Percentiles rank a stretch among this genome's conserved stretches.
Conservation (phyloP, 1,284 basidiomycete genomes). For the Cutaneotrichosporon sp. region DNA sequence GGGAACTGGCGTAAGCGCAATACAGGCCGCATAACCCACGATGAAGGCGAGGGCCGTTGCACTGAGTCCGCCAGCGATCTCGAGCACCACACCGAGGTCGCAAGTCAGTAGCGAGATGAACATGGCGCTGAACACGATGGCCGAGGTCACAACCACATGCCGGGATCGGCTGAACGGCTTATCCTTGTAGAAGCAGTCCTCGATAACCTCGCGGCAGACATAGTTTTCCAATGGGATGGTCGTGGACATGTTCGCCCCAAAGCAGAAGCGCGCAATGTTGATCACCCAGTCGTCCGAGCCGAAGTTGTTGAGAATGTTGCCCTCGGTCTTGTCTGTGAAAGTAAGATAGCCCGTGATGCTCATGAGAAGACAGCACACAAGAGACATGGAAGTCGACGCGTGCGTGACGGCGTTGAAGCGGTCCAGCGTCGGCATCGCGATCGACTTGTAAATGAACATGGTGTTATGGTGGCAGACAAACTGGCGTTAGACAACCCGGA, state of each 20-base stretch:
- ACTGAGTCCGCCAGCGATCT: constrained; percentile 91
- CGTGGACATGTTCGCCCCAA: constrained; percentile 97
- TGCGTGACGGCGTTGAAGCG: constrained; percentile 92
- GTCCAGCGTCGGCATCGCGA: constrained; percentile 79
- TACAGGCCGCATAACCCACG: constrained; percentile 36
- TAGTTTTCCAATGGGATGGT: constrained; percentile 54
- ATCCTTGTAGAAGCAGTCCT: constrained; percentile 86
- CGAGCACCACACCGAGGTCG: constrained; percentile 94
- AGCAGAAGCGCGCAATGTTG: constrained; percentile 90
- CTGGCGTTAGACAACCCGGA: constrained; percentile 26
- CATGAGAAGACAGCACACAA: constrained; percentile 75
- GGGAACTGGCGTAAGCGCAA: constrained; percentile 55
- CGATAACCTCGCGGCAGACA: constrained; percentile 63
- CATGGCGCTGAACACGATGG: constrained; percentile 78
- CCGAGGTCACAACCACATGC: constrained; percentile 86
- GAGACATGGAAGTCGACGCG: constrained; percentile 73
- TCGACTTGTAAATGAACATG: constrained; percentile 86
- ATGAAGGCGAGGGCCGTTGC: constrained; percentile 94
- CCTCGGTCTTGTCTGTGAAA: constrained; percentile 90
- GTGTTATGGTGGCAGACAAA: constrained; percentile 88
- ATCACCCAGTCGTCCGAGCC: constrained; percentile 70
- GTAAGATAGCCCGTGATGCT: constrained; percentile 87
- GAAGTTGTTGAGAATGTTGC: constrained; percentile 93
- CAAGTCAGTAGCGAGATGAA: constrained; percentile 83
- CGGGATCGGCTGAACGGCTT: constrained; percentile 72